Percentiles rank a stretch among this genome's conserved stretches.
phyloP scores from a whole-genome alignment of 1,284 basidiomycete genomes.

The Boletus mariae region DNA sequence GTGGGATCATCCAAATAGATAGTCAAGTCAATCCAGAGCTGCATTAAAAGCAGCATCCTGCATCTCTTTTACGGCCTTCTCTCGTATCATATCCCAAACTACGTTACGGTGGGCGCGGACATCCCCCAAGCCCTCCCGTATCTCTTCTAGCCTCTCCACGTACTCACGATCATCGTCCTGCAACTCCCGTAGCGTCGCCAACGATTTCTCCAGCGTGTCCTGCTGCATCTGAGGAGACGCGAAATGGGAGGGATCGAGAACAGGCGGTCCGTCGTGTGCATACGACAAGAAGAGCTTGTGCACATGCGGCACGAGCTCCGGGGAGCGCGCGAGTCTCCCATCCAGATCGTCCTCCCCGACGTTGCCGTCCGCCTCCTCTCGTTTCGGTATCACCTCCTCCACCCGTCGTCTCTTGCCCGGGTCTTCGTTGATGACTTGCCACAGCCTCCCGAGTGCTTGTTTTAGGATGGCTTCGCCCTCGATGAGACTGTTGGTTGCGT shows the following conservation, averaged over 20 bases:
- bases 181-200: constrained; percentile 67
- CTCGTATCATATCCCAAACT: constrained; percentile 71
- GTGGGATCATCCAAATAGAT: not conserved
- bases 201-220: constrained; percentile 66
- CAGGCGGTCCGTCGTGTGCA: constrained; percentile 40
- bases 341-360: constrained; percentile 49
- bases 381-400: constrained; percentile 55
- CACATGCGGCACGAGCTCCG: constrained; percentile 58
- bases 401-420: constrained; percentile 36
- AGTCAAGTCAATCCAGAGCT: constrained; percentile 23
- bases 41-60: constrained; percentile 55
- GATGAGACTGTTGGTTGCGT: constrained; percentile 72
- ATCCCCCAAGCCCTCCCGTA: constrained; percentile 71
- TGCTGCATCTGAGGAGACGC: constrained; percentile 59
- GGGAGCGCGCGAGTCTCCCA: constrained; percentile 52
- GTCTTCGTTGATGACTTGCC: constrained; percentile 75
- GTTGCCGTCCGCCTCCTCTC: constrained; percentile 59
- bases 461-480: constrained; percentile 72
- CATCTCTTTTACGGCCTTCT: constrained; percentile 68
- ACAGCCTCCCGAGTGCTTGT: constrained; percentile 68
- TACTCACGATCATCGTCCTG: constrained; percentile 82
- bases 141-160: constrained; percentile 73
- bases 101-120: constrained; percentile 62
- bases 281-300: constrained; percentile 65
- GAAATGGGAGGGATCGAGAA: constrained; percentile 59